Evolutionary conservation across 805 yeast genomes (phyloP), one percentile per base, ranked within the genome.

Genomic region (Metschnikowia corniflorae): DNA sequence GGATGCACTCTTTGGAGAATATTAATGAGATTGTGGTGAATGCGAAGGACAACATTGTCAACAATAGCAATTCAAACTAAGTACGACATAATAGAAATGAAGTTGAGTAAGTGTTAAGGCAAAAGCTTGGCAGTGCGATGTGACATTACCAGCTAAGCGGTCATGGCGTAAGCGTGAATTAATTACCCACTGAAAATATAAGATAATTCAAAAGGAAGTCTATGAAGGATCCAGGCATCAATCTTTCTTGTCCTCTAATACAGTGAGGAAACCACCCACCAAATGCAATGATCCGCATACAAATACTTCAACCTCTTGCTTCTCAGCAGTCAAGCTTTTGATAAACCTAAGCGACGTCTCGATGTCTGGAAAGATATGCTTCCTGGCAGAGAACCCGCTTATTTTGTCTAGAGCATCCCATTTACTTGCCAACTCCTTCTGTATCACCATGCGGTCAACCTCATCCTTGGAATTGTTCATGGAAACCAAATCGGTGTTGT

Each of bases 211-310:
- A n/a, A n/a, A n/a, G n/a, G n/a, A n/a, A n/a, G n/a, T n/a, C n/a
- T n/a, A n/a, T n/a, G n/a, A n/a, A n/a, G n/a, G n/a, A 7, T 20
- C 7, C 16, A 21, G 6, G 8, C 24, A 16, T 40, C 50, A 59
- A 33, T 58, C 60, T 37, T 43, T 59, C 31, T 61, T 60, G 17
- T 60, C 59, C 37, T 91, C 96, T 28, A 87, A 63, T 5, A 89
- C 96, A 3, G 87, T 88, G 25, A 93, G 62, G 39, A 93, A 75
- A 0, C 97, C 98, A 13, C 99, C 99, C 8, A 93, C 95, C 39
- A 94, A 67, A 57, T 91, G 96, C 46, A 93, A 68, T 5, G 97
- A 88, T 1, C 99, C 99, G 41, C 94, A 84, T 0, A 88, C 97
- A 63, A 88, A 83, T 2, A 87, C 94, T 45, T 87, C 88, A 16